Evolutionary conservation across 2,329 filamentous ascomycete genomes (phyloP), one percentile per base, ranked within the genome.

Genomic region (Thelonectria rubi): DNA sequence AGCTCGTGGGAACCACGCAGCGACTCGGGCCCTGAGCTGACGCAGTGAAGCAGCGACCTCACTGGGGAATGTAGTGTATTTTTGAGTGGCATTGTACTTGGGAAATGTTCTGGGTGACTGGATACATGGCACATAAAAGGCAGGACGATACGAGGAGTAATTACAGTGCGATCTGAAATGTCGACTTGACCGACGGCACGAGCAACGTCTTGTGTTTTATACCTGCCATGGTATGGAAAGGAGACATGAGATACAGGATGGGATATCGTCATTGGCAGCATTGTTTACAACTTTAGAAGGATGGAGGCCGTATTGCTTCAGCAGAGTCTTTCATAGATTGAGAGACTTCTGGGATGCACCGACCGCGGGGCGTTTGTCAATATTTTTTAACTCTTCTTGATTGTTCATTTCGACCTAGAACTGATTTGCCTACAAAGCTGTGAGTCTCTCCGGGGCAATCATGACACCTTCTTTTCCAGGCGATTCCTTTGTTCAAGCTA

Each of bases 11-110:
- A 26, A 84, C 81, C 51, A 84, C 84, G 21, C 91, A 93, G 75
- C 84, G 91, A 65, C 79, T 93, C 45, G 91, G 91, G 1, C 85
- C 90, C 52, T 93, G 78, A 85, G 55, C 11, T 37, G 24, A 55
- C 17, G 12, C 47, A 47, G 47, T 51, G 21, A 37, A 53, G 45
- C 48, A 37, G 49, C 49, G 37, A 62, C 37, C 26, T 17, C 53
- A 26, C 46, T 30, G 54, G 40, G 49, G 58, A 37, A 62, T 60
- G 34, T 65, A 57, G 55, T 65, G 34, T 62, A 56, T 47, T 61
- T 56, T 61, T 56, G 58, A 56, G 48, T 53, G 58, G 58, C 53
- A 61, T 56, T 55, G 52, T 47, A 43, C 24, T 50, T 60, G 47
- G 53, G 53, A 56, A 47, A 48, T 17, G 32, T 56, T 53, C 53